Evolutionary conservation across 805 yeast species (phyloP).

Genomic region (Zygoascus tannicola): DNA sequence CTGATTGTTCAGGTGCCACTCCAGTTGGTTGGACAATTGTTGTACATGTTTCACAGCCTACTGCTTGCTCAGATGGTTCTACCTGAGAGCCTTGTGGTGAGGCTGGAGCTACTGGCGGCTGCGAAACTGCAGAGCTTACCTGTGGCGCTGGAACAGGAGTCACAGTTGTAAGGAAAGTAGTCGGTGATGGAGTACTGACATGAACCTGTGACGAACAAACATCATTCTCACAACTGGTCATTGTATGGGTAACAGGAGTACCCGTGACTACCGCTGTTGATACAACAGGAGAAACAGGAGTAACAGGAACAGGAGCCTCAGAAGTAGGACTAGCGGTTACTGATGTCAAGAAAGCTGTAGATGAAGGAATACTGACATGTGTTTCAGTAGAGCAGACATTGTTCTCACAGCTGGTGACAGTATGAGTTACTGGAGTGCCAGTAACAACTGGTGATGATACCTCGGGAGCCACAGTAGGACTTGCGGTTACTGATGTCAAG

Average conservation of each 20-base stretch:
- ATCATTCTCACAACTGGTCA: conserved; percentile 1
- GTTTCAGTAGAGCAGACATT: conserved; percentile 1
- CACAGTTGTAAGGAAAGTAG: neutral
- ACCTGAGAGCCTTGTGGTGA: too few species aligned
- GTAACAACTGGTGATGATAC: neutral
- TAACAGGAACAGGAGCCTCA: neutral
- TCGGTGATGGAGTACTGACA: neutral
- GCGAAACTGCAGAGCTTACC: neutral
- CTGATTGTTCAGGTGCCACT: too few species aligned
- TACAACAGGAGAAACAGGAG: too few species aligned
- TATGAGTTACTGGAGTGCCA: too few species aligned
- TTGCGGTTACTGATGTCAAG: neutral
- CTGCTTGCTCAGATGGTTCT: too few species aligned
- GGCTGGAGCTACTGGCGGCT: too few species aligned
- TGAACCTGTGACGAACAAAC: neutral
- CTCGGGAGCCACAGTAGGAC: neutral
- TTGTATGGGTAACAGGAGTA: neutral
- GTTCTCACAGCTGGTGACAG: neutral
- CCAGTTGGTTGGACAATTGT: neutral
- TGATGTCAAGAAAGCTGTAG: too few species aligned
- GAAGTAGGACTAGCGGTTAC: too few species aligned
- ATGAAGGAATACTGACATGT: neutral
- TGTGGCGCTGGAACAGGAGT: neutral
- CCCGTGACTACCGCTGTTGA: neutral
- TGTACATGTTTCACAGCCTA: neutral